Percentiles rank a stretch among this genome's conserved stretches.
Evolutionary conservation across 78 protist genomes (phyloP).

Genomic region (Isochrysis galbana): DNA sequence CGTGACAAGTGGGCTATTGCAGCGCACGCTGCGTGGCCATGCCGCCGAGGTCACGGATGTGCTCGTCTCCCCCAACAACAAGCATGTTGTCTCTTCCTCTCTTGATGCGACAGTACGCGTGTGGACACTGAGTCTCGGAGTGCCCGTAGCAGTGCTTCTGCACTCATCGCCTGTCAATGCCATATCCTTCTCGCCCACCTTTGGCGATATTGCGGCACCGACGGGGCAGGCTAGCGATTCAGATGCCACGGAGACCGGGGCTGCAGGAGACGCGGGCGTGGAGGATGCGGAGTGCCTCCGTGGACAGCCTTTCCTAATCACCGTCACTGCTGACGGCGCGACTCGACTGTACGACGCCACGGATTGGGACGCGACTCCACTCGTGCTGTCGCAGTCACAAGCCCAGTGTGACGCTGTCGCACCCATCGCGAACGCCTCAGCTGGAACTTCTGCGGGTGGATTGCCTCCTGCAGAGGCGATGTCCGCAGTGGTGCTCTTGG

Average conservation of each 20-base stretch:
- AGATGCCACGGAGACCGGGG: background rate
- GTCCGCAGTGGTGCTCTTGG: no score
- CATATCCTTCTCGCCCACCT: background rate
- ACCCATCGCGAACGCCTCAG: no score
- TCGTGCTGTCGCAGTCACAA: no score
- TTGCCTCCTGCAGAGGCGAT: no score
- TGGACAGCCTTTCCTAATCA: background rate
- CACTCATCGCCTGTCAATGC: background rate
- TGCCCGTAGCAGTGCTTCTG: background rate
- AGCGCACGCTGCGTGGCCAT: slow-evolving; percentile 17
- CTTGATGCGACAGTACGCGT: background rate
- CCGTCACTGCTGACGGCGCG: background rate
- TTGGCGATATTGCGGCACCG: no score
- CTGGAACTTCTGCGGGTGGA: no score
- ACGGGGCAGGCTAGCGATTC: background rate
- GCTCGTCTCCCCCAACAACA: background rate
- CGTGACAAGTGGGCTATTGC: background rate
- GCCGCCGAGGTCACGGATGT: background rate
- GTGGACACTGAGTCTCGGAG: background rate
- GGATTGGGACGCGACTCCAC: background rate
- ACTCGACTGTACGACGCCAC: background rate
- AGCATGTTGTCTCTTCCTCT: background rate
- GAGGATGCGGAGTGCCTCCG: background rate
- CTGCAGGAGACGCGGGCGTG: no score
- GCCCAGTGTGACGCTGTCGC: no score